A percentile compares a stretch with the other conserved stretches of the same genome.
phyloP scores from a whole-genome alignment of 352 stramenopile species.

The Phytophthora brassicae region DNA sequence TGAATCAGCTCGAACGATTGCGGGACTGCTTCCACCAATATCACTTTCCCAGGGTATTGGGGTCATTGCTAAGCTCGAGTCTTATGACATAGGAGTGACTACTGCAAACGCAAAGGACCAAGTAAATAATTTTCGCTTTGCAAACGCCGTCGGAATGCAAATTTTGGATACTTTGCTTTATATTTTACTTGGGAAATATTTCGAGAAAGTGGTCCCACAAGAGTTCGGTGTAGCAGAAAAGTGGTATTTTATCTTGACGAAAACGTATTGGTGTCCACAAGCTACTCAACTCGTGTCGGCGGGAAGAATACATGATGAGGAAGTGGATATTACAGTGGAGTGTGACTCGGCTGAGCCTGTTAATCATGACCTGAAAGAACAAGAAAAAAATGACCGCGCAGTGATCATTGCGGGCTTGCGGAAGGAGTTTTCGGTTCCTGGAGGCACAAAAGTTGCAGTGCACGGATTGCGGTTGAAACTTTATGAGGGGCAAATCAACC shows the following conservation, averaged over 20 bases:
- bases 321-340: neutral
- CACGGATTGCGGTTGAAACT: constrained; percentile 83
- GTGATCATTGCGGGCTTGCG: constrained; percentile 62
- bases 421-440: constrained; percentile 77
- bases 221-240: constrained; percentile 89
- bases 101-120: constrained; percentile 38
- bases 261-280: constrained; percentile 62
- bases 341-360: constrained; percentile 32
- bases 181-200: constrained; percentile 82
- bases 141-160: constrained; percentile 77
- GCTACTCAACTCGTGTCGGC: constrained; percentile 18
- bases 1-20: constrained; percentile 30
- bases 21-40: constrained; percentile 67
- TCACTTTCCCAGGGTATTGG: constrained; percentile 72
- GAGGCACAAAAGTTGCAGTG: constrained; percentile 83
- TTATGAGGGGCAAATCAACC: constrained; percentile 79
- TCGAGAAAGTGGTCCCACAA: constrained; percentile 91
- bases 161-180: constrained; percentile 91
- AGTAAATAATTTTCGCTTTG: constrained; percentile 57
- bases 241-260: constrained; percentile 90
- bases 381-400: constrained; percentile 53
- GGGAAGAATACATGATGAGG: constrained; percentile 36
- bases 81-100: constrained; percentile 44
- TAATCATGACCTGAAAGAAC: constrained; percentile 40
- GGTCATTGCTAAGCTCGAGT: constrained; percentile 65